Conservation (phyloP, 352 stramenopile species). For the Phytophthora fragariae region DNA sequence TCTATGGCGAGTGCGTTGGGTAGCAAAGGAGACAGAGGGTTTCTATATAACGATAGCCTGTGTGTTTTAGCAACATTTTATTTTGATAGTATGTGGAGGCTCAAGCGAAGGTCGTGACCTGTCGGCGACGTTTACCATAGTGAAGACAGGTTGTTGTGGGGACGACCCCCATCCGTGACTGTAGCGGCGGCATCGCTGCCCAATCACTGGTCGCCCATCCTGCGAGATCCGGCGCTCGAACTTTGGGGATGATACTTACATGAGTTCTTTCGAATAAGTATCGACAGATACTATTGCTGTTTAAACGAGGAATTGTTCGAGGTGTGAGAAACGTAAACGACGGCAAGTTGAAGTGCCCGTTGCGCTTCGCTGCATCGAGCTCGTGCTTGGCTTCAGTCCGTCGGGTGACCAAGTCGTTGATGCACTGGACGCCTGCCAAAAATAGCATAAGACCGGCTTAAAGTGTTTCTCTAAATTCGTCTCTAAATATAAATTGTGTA, state of each 20-base stretch:
- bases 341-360: constrained; percentile 21
- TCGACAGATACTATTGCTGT: background rate
- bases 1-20: background rate
- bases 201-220: constrained; percentile 27
- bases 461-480: no score
- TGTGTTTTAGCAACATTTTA: background rate
- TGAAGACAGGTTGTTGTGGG: background rate
- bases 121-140: background rate
- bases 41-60: background rate
- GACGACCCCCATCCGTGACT: constrained; percentile 9
- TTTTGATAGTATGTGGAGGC: background rate
- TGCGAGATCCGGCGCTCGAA: constrained; percentile 10
- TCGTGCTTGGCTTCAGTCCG: no score
- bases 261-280: background rate
- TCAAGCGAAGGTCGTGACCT: background rate
- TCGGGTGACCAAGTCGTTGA: no score
- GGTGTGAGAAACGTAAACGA: background rate
- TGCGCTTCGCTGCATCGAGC: background rate
- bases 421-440: no score
- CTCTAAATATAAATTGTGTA: no score
- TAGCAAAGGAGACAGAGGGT: background rate
- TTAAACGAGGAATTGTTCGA: constrained; percentile 3
- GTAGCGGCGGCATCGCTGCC: constrained; percentile 11
- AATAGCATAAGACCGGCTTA: no score
- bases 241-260: constrained; percentile 3